Percentiles rank a stretch among this genome's conserved stretches.
Conservation (phyloP, 2,329 filamentous ascomycete species). For the Aureobasidium sp. region DNA sequence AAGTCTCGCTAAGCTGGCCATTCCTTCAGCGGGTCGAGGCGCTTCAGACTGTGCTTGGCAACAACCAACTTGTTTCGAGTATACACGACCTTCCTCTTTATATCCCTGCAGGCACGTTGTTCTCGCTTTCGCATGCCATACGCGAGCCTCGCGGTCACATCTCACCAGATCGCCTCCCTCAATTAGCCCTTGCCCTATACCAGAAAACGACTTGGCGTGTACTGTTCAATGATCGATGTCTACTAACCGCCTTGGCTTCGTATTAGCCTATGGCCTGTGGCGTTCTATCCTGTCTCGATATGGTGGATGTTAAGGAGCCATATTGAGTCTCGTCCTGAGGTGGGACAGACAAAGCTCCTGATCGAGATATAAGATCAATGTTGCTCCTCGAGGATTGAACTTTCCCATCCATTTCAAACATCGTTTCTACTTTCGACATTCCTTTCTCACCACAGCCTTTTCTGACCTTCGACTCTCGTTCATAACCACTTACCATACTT, state of each 20-base stretch:
- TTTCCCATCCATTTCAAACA: background rate
- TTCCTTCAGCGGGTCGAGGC: background rate
- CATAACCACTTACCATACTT: background rate
- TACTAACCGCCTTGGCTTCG: conserved; percentile 6
- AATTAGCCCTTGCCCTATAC: background rate
- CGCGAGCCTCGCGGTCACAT: conserved; percentile 1
- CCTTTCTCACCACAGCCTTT: background rate
- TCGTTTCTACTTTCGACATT: background rate
- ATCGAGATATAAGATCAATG: background rate
- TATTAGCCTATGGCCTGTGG: conserved; percentile 6
- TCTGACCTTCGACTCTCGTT: conserved; percentile 7
- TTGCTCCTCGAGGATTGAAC: background rate
- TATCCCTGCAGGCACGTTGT: conserved; percentile 2
- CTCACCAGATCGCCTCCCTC: background rate
- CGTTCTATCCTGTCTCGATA: background rate
- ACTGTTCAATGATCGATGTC: conserved; percentile 2
- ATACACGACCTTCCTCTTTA: background rate
- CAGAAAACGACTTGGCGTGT: background rate
- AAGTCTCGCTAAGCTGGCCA: background rate
- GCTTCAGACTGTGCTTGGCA: conserved; percentile 5
- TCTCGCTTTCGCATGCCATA: background rate
- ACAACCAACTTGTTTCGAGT: conserved; percentile 10
- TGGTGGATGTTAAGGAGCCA: background rate
- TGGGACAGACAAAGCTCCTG: background rate
- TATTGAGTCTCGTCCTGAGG: background rate